Conservation (phyloP, 176 grass and related monocot genomes). For the Tuctoria greenei region DNA sequence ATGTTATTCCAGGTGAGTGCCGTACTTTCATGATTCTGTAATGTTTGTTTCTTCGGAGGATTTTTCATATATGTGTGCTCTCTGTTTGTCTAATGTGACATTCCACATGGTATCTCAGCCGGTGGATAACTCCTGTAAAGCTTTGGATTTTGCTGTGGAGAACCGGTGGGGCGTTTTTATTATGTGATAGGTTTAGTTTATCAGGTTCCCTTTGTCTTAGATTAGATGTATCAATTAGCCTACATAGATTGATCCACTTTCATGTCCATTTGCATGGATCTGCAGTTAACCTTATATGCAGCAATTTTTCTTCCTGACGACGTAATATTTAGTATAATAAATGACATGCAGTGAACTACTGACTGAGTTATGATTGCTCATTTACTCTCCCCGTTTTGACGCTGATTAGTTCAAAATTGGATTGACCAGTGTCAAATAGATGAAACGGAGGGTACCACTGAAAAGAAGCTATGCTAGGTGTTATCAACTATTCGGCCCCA, state of each 20-base stretch:
- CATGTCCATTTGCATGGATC: background rate
- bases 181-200: slow-evolving; percentile 23
- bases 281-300: background rate
- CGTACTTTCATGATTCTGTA: slow-evolving; percentile 32
- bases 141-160: slow-evolving; percentile 50
- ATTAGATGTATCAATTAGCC: background rate
- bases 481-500: too few species aligned
- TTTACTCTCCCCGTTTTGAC: background rate
- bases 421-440: too few species aligned
- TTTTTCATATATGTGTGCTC: background rate
- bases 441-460: too few species aligned
- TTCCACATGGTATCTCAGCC: slow-evolving; percentile 58
- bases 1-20: slow-evolving; percentile 89
- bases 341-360: background rate
- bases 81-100: slow-evolving; percentile 48
- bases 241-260: background rate
- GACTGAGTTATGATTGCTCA: background rate
- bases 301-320: background rate
- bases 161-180: slow-evolving; percentile 35
- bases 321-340: background rate
- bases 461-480: background rate
- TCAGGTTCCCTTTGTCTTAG: background rate
- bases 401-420: too few species aligned
- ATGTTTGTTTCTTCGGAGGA: slow-evolving; percentile 19
- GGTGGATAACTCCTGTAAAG: slow-evolving; percentile 54